phyloP scores from a whole-genome alignment of 2,329 filamentous ascomycete species.

The Aspergillus hortae region DNA sequence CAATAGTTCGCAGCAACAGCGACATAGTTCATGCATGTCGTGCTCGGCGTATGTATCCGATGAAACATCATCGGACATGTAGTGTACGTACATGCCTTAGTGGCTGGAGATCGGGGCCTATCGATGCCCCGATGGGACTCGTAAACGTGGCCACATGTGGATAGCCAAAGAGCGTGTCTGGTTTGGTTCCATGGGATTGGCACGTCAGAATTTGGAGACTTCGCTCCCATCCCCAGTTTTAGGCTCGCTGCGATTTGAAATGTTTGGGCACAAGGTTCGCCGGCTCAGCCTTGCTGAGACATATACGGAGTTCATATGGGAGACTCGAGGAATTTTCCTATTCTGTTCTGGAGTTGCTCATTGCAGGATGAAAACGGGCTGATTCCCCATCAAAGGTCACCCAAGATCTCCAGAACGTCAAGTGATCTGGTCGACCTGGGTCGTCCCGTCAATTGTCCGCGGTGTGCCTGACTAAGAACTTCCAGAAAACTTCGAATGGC shows the following conservation, averaged over 20 bases:
- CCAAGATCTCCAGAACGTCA: neutral
- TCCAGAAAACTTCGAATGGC: neutral
- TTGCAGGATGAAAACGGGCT: too few species aligned
- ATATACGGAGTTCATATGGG: too few species aligned
- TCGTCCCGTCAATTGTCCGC: neutral
- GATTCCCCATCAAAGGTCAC: too few species aligned
- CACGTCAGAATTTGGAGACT: neutral
- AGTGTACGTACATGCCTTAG: neutral
- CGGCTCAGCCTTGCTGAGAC: too few species aligned
- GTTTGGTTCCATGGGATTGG: neutral
- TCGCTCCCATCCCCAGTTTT: neutral
- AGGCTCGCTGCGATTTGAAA: neutral
- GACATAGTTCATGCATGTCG: neutral
- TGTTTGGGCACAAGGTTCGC: neutral
- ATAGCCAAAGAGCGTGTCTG: neutral
- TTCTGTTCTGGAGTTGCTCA: too few species aligned
- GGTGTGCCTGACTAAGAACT: neutral
- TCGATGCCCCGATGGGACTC: neutral
- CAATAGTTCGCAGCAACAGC: neutral
- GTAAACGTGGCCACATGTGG: neutral
- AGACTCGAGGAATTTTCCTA: too few species aligned
- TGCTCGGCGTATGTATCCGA: neutral
- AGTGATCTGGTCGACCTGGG: neutral
- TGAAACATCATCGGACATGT: neutral
- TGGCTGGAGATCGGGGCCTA: neutral